A percentile compares a stretch with the other conserved stretches of the same genome.
phyloP scores from a whole-genome alignment of 768 basidiomycete genomes.

The Boletus vinaceobasis region DNA sequence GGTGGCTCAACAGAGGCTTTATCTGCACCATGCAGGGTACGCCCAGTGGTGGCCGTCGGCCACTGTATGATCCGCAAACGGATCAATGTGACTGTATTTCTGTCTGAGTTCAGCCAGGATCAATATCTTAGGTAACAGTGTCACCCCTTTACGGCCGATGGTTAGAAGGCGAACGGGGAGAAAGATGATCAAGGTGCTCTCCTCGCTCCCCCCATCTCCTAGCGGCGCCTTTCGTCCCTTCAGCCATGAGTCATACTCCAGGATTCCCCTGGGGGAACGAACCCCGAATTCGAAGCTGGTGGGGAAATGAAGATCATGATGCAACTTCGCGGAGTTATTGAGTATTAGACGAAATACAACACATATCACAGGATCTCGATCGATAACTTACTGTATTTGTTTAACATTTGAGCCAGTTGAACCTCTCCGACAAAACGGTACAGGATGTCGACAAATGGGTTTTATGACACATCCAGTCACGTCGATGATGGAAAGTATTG shows the following conservation, averaged over 20 bases:
- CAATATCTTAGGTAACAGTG: background rate
- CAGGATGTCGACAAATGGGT: background rate
- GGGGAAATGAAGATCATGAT: background rate
- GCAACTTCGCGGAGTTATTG: slow-evolving; percentile 1
- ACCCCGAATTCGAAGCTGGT: background rate
- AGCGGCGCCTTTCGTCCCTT: background rate
- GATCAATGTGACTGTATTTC: background rate
- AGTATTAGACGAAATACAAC: background rate
- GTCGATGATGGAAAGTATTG: background rate
- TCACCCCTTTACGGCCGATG: background rate
- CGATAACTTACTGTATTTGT: background rate
- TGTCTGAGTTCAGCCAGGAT: background rate
- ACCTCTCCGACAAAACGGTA: background rate
- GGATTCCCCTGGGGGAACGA: background rate
- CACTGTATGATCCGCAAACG: background rate
- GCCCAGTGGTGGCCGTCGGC: background rate
- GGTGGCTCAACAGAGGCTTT: too few species aligned
- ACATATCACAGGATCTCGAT: background rate
- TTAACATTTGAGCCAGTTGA: background rate
- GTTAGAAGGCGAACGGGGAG: too few species aligned
- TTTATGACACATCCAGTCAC: background rate
- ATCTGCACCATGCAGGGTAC: too few species aligned
- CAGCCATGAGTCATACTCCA: background rate
- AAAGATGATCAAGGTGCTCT: background rate
- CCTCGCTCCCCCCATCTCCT: background rate